phyloP scores from a whole-genome alignment of 352 stramenopile genomes.

The Globisporangium nunn region DNA sequence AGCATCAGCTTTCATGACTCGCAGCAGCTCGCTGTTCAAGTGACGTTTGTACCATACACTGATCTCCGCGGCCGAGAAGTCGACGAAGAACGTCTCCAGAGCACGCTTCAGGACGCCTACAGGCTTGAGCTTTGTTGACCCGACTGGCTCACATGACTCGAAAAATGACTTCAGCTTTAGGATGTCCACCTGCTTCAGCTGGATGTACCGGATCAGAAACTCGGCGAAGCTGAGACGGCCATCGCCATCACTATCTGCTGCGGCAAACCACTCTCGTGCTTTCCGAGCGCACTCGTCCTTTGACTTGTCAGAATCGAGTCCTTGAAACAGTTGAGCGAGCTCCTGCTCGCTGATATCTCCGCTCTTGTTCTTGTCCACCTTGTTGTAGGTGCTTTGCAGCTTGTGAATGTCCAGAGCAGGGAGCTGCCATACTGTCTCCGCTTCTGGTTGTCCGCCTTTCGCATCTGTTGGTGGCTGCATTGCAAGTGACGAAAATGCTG shows the following conservation, averaged over 20 bases:
- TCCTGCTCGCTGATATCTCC: constrained; percentile 31
- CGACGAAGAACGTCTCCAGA: constrained; percentile 24
- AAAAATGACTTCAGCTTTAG: constrained; percentile 31
- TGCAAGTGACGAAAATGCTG: constrained; percentile 49
- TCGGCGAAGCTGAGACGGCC: constrained; percentile 41
- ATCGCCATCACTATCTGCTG: constrained; percentile 25
- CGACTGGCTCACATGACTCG: constrained; percentile 25
- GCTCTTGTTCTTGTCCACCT: constrained; percentile 25
- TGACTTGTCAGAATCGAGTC: constrained; percentile 24
- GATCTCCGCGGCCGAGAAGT: constrained; percentile 18
- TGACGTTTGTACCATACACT: constrained; percentile 24
- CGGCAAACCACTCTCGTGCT: constrained; percentile 30
- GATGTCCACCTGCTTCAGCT: constrained; percentile 33
- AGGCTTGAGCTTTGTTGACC: constrained; percentile 25
- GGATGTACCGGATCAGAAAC: constrained; percentile 56
- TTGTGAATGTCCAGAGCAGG: constrained; percentile 30
- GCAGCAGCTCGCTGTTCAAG: constrained; percentile 12
- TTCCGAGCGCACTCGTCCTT: constrained; percentile 15
- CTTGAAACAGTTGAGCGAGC: constrained; percentile 23
- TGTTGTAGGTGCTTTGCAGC: constrained; percentile 39
- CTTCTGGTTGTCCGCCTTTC: neutral
- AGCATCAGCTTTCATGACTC: constrained; percentile 4
- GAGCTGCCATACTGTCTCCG: constrained; percentile 11
- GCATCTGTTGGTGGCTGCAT: constrained; percentile 30
- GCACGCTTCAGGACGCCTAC: constrained; percentile 20